These are phyloP conservation scores for Rhododendron simsii DNA, from an alignment of 148 eudicot genomes.

Conservation along the genomic window DNA sequence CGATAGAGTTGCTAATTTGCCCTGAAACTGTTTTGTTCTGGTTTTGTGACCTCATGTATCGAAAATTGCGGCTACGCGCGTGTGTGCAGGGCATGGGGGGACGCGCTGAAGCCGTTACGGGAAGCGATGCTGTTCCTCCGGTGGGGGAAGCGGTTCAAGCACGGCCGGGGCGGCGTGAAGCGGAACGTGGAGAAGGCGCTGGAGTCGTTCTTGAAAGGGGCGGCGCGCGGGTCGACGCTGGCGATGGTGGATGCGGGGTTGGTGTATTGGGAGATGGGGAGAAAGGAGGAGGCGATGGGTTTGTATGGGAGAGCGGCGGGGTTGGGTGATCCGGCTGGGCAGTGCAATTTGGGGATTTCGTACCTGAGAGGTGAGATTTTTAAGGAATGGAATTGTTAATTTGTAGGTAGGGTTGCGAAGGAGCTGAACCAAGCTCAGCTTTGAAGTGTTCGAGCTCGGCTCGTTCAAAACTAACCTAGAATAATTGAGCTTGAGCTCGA, in stretches of 20 bases:
- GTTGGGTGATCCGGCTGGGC: slow-evolving; percentile 73
- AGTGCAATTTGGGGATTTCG: slow-evolving; percentile 84
- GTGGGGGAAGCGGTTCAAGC: slow-evolving; percentile 86
- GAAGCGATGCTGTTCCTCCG: slow-evolving; percentile 67
- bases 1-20: background rate
- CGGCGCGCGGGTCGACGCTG: slow-evolving; percentile 70
- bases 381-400: background rate
- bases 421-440: background rate
- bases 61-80: background rate
- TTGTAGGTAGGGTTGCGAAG: background rate
- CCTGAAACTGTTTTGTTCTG: background rate
- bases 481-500: background rate
- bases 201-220: slow-evolving; percentile 73
- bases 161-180: slow-evolving; percentile 69
- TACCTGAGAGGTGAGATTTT: slow-evolving; percentile 58
- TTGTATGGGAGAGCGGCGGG: slow-evolving; percentile 66
- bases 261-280: slow-evolving; percentile 86
- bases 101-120: slow-evolving; percentile 59
- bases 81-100: slow-evolving; percentile 63
- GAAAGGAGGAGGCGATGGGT: slow-evolving; percentile 46
- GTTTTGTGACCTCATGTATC: background rate
- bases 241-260: slow-evolving; percentile 97
- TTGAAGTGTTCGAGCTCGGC: background rate
- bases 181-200: slow-evolving; percentile 52
- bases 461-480: background rate